Conservation (phyloP, 768 basidiomycete species). For the Lactarius quietus region DNA sequence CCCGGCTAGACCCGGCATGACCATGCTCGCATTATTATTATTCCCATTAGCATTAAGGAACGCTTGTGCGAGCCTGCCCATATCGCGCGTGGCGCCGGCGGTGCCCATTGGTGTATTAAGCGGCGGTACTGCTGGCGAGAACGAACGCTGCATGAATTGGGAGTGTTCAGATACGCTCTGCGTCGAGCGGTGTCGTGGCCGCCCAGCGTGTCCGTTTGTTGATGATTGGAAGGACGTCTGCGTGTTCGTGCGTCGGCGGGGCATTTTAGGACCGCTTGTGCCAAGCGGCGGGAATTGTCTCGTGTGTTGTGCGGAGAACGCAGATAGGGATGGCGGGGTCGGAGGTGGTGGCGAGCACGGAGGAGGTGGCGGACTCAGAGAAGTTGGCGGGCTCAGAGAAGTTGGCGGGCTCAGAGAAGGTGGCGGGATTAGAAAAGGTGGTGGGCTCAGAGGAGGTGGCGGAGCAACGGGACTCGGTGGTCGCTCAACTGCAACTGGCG, state of each 20-base stretch:
- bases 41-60: background rate
- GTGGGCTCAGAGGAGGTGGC: no score
- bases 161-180: conserved; percentile 10
- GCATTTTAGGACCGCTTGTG: background rate
- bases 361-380: background rate
- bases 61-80: background rate
- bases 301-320: background rate
- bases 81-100: background rate
- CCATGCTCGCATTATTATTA: background rate
- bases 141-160: conserved; percentile 4
- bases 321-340: background rate
- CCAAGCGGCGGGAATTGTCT: conserved; percentile 9
- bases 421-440: no score
- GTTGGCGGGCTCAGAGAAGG: no score
- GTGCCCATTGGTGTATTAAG: no score
- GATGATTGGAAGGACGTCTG: background rate
- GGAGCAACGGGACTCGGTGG: no score
- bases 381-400: background rate
- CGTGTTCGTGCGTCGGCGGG: background rate
- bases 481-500: background rate
- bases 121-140: no score
- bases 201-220: background rate
- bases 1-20: background rate
- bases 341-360: background rate
- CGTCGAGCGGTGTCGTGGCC: conserved; percentile 1